Evolutionary conservation across 2,329 filamentous ascomycete genomes (phyloP).

Genomic region (Xylariaceae sp.): DNA sequence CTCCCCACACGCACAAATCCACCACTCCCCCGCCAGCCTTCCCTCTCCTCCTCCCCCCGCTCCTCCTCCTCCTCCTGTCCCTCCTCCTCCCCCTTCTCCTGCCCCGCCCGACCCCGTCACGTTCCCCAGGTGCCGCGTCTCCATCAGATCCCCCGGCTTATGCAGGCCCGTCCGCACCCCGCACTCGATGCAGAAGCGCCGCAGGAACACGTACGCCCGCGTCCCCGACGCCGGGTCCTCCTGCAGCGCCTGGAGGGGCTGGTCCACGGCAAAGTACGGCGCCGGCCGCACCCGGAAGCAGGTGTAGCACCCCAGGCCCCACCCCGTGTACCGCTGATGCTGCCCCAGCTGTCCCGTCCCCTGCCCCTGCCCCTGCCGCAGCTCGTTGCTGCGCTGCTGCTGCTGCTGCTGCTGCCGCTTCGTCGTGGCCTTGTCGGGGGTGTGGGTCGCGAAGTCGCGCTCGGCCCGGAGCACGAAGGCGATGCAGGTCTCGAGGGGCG

Average conservation of each 20-base stretch:
- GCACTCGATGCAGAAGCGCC: constrained; percentile 18
- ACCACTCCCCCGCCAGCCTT: constrained; percentile 3
- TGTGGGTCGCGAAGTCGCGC: constrained; percentile 14
- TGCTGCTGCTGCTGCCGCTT: no score
- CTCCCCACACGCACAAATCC: constrained; percentile 12
- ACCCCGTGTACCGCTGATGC: no score
- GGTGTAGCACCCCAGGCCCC: constrained; percentile 14
- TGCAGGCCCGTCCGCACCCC: constrained; percentile 13
- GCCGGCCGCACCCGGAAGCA: constrained; percentile 12
- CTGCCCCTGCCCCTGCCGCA: no score
- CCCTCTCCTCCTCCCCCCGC: no score
- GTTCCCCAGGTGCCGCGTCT: no score
- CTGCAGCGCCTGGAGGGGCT: constrained; percentile 5
- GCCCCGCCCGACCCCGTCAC: no score
- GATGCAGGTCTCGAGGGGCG: neutral
- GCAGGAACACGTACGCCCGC: constrained; percentile 9
- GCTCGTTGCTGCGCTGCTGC: no score
- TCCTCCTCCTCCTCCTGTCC: no score
- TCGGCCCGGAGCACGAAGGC: constrained; percentile 10
- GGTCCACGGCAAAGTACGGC: constrained; percentile 10
- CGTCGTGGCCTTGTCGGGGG: no score
- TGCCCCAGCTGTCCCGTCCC: no score
- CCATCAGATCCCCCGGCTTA: constrained; percentile 9
- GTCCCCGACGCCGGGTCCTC: neutral
- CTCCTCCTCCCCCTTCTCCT: no score